Evolutionary conservation across 495 filamentous ascomycete species (phyloP).

Genomic region (Aspergillus sclerotiicarbonarius): DNA sequence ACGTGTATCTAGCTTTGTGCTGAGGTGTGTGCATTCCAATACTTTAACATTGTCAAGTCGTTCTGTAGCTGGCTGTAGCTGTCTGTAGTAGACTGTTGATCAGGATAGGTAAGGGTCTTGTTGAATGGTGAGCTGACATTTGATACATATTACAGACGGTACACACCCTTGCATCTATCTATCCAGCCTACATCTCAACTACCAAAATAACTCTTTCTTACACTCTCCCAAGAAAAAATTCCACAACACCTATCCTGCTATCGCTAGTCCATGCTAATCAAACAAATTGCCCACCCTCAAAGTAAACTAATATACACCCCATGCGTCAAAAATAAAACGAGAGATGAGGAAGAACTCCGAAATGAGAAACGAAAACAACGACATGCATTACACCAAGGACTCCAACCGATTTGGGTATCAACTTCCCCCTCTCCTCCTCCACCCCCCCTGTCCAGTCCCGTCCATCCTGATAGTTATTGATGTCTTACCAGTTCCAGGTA

Average conservation of each 20-base stretch:
- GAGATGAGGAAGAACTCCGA: background rate
- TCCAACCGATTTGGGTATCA: background rate
- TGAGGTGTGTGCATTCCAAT: conserved; percentile 2
- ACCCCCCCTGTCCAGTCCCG: background rate
- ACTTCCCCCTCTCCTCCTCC: background rate
- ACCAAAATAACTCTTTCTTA: background rate
- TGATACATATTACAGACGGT: too few species aligned
- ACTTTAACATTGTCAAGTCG: background rate
- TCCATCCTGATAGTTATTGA: background rate
- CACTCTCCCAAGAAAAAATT: background rate
- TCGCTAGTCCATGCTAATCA: conserved; percentile 1
- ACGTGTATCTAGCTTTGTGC: conserved; percentile 5
- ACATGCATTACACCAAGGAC: background rate
- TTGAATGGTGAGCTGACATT: too few species aligned
- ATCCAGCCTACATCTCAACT: background rate
- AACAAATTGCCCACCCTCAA: background rate
- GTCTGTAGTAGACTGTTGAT: background rate
- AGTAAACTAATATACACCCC: background rate
- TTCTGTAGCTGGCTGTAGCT: background rate
- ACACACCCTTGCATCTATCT: too few species aligned
- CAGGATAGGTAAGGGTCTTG: background rate
- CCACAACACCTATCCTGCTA: background rate
- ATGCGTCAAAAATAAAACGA: background rate
- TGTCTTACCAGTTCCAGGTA: conserved; percentile 88
- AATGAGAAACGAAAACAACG: background rate